Base-by-base conservation (phyloP, 2,329 filamentous ascomycete genomes). In the Claviceps purpurea region DNA sequence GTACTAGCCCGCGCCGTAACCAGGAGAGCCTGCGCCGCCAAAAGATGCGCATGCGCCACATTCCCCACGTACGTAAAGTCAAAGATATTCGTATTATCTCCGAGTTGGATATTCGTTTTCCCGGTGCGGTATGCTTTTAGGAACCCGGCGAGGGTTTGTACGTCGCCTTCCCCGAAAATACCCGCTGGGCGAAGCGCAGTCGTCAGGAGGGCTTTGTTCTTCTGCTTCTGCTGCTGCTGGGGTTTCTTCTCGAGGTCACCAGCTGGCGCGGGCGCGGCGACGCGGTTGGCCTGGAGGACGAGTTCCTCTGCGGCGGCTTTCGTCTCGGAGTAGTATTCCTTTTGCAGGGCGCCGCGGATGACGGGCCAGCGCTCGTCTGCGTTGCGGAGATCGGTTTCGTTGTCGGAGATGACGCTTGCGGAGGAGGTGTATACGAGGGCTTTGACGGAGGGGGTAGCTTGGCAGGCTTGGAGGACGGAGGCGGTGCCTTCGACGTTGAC, bases 401-500 rank as follows among this genome's bases (percentile, higher is more conserved):
- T 90, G 69, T 97, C 89, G 64, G 87, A 85, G 57, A 95, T 75
- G 56, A 95, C 85, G 55, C 89, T 94, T 50, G 87, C 86, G 51
- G 86, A 93, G 67, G 87, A 93, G 18, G 91, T 97, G 70, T 91
- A 95, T 47, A 97, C 87, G 57, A 97, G 81, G 0, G 79, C 87
- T 69, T 83, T 87, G 61, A 91, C 89, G 56, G 39, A 42, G 26
- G 14, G 20, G 38, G 22, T 20, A 58, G 78, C 73, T 62, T 78
- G 77, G 60, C 85, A 85, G 16, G 87, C 87, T 39, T 84, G 79
- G 51, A 97, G 73, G 48, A 96, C 78, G 58, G 85, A 82, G 57
- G 75, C 75, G 14, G 93, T 96, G 50, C 91, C 91, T 50, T 89
- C 84, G 50, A 95, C 84, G 66, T 97, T 98, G 64, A 97, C 86